Evolutionary conservation across 2,329 filamentous ascomycete species (phyloP).

Genomic region (Tympanopsis confertula): DNA sequence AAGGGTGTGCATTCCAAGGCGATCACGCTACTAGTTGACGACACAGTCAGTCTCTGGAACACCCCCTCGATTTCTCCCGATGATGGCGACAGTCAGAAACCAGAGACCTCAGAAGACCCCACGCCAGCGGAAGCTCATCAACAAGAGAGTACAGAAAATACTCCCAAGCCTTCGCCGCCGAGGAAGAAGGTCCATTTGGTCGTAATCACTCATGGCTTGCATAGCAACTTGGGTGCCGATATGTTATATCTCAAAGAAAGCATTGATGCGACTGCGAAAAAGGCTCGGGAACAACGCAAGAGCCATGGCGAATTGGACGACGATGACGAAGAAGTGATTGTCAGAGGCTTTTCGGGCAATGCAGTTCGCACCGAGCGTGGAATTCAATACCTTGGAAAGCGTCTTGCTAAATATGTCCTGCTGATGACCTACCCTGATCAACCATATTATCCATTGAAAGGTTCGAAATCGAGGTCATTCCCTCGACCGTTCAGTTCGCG

Average conservation of each 20-base stretch:
- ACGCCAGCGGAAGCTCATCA: constrained; percentile 34
- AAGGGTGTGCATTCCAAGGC: constrained; percentile 79
- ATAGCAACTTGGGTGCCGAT: constrained; percentile 89
- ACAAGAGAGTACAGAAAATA: constrained; percentile 6
- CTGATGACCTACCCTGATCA: constrained; percentile 89
- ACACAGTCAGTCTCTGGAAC: constrained; percentile 85
- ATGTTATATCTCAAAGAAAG: constrained; percentile 97
- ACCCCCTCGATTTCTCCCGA: constrained; percentile 57
- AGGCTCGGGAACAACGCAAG: constrained; percentile 61
- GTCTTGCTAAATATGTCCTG: constrained; percentile 81
- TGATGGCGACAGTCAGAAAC: not conserved
- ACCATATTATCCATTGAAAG: constrained; percentile 61
- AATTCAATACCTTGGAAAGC: constrained; percentile 93
- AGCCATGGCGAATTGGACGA: constrained; percentile 47
- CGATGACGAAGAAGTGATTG: constrained; percentile 75
- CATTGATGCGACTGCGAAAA: constrained; percentile 72
- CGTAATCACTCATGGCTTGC: constrained; percentile 82
- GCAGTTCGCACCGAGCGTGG: constrained; percentile 83
- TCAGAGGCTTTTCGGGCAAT: constrained; percentile 81
- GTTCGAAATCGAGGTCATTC: constrained; percentile 32
- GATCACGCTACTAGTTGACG: constrained; percentile 67
- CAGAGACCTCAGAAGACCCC: not conserved
- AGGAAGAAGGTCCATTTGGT: constrained; percentile 81
- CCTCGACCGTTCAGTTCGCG: constrained; percentile 18
- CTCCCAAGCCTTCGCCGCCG: constrained; percentile 26